Conservation (phyloP, 768 basidiomycete species). For the Termitomyces sp. region DNA sequence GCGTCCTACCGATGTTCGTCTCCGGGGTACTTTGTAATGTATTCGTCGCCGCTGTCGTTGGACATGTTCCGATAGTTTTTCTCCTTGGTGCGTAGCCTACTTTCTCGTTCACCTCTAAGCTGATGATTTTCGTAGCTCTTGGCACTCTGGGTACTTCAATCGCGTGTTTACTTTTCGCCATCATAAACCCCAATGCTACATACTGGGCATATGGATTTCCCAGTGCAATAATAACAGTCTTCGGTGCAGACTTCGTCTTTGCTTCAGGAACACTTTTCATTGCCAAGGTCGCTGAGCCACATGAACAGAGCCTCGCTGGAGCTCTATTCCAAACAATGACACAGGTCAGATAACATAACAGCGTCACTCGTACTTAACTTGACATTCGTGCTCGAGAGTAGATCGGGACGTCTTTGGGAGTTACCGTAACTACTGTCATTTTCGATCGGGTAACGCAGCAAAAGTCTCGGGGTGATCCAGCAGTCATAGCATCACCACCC, state of each 20-base stretch:
- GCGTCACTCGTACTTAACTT: neutral
- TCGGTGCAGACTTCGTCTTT: constrained; percentile 78
- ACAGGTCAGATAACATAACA: constrained; percentile 34
- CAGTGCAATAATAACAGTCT: constrained; percentile 54
- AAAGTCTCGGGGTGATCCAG: constrained; percentile 19
- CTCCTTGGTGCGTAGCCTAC: constrained; percentile 44
- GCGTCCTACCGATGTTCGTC: constrained; percentile 68
- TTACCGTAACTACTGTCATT: constrained; percentile 69
- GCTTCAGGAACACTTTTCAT: constrained; percentile 71
- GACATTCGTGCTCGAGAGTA: constrained; percentile 16
- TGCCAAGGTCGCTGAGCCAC: constrained; percentile 56
- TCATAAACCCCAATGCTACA: constrained; percentile 48
- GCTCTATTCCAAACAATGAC: constrained; percentile 78
- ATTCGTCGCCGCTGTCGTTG: constrained; percentile 55
- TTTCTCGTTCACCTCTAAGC: neutral
- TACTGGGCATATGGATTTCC: constrained; percentile 82
- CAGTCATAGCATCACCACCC: constrained; percentile 23
- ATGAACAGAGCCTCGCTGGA: constrained; percentile 74
- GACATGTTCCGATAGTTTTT: constrained; percentile 47
- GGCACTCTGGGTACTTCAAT: constrained; percentile 56
- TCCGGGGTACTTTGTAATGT: constrained; percentile 61
- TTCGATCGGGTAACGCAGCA: constrained; percentile 47
- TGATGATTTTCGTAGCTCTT: constrained; percentile 10
- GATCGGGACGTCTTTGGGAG: constrained; percentile 67
- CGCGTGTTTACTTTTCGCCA: constrained; percentile 63